These are phyloP conservation scores for Linaria vulgaris DNA, from an alignment of 257 asterid species.

Conservation along the genomic window DNA sequence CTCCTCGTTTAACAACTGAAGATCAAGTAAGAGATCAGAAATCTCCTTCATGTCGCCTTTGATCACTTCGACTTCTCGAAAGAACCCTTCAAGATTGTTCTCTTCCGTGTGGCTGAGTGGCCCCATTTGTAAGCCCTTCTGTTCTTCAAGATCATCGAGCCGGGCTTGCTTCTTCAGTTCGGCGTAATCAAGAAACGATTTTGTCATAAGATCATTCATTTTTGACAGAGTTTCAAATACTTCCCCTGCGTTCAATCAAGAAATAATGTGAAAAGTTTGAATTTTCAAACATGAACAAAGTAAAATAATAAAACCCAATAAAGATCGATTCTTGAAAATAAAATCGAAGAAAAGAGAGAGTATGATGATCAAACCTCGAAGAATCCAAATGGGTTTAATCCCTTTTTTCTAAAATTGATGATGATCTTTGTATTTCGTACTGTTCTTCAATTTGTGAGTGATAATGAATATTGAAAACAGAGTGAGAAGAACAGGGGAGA, in stretches of 20 bases:
- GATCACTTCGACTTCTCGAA: constrained; percentile 53
- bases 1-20: constrained; percentile 57
- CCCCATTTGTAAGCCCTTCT: constrained; percentile 62
- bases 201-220: constrained; percentile 91
- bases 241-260: constrained; percentile 25
- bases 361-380: constrained; percentile 16
- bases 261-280: background rate
- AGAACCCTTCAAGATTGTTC: constrained; percentile 55
- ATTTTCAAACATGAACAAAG: background rate
- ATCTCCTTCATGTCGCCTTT: constrained; percentile 59
- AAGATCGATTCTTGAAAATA: background rate
- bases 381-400: constrained; percentile 3
- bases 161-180: constrained; percentile 75
- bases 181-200: constrained; percentile 66
- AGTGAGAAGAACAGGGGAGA: background rate
- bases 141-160: constrained; percentile 49
- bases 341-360: background rate
- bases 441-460: background rate
- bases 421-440: background rate
- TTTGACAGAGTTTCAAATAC: constrained; percentile 18
- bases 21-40: constrained; percentile 62
- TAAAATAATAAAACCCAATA: background rate
- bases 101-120: constrained; percentile 37
- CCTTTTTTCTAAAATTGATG: constrained; percentile 6
- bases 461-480: too few relatives aligned